Conservation (phyloP, 2,329 filamentous ascomycete species). For the Aspergillus glaucus region DNA sequence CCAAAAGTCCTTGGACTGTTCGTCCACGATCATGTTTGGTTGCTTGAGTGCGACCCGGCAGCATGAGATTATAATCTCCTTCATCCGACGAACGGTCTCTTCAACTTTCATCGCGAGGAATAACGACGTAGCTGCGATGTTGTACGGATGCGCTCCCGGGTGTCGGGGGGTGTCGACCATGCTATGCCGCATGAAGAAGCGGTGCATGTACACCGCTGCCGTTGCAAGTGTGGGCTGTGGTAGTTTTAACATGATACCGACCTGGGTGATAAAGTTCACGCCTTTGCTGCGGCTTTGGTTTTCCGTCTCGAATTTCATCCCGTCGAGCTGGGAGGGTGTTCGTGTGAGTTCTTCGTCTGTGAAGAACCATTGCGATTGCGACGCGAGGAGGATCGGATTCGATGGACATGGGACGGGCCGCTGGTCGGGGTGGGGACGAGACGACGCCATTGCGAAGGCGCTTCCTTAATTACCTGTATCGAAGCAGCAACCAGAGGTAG, state of each 20-base stretch:
- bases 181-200: slow-evolving; percentile 87
- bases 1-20: slow-evolving; percentile 98
- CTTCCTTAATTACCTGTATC: slow-evolving; percentile 10
- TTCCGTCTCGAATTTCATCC: slow-evolving; percentile 70
- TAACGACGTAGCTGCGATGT: slow-evolving; percentile 82
- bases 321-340: slow-evolving; percentile 78
- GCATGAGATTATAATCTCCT: slow-evolving; percentile 86
- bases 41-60: slow-evolving; percentile 95
- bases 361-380: slow-evolving; percentile 80
- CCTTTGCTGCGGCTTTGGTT: slow-evolving; percentile 78
- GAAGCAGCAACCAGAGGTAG: background rate
- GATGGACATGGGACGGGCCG: slow-evolving; percentile 32
- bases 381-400: slow-evolving; percentile 47
- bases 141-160: slow-evolving; percentile 80
- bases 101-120: slow-evolving; percentile 97
- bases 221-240: slow-evolving; percentile 90
- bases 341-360: slow-evolving; percentile 73
- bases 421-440: slow-evolving; percentile 11
- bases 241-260: slow-evolving; percentile 84
- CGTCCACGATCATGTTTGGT: slow-evolving; percentile 79
- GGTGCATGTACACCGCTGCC: slow-evolving; percentile 88
- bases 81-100: slow-evolving; percentile 93
- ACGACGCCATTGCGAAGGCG: slow-evolving; percentile 21
- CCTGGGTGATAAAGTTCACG: slow-evolving; percentile 93
- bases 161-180: slow-evolving; percentile 65